Conservation (phyloP, 176 grass and related monocot genomes). For the Aegilops tauschii region DNA sequence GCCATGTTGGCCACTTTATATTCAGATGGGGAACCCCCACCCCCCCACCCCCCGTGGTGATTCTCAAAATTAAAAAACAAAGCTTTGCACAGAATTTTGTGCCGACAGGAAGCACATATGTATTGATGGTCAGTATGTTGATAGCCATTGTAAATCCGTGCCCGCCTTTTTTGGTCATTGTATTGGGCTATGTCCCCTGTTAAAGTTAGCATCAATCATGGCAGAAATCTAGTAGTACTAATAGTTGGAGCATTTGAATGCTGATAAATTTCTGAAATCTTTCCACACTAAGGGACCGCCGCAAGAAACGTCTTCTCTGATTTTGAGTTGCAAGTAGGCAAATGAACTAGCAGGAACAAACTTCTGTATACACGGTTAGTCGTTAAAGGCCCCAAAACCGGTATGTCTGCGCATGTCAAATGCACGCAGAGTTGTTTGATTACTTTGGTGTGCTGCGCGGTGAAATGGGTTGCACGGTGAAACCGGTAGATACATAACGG, state of each 20-base stretch:
- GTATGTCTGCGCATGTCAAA: neutral
- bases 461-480: neutral
- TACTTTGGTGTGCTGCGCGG: neutral
- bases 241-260: neutral
- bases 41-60: too few relatives aligned
- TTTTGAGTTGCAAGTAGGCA: neutral
- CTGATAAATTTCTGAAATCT: neutral
- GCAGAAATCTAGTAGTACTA: neutral
- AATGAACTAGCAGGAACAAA: conserved; percentile 5
- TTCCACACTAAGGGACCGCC: neutral
- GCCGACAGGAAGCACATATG: neutral
- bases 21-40: too few relatives aligned
- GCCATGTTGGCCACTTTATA: too few relatives aligned
- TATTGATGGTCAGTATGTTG: neutral
- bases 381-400: neutral
- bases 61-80: too few relatives aligned
- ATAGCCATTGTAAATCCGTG: neutral
- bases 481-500: neutral
- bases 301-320: neutral
- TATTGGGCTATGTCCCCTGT: neutral
- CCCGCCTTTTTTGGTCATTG: neutral
- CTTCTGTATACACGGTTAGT: neutral
- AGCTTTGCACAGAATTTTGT: neutral
- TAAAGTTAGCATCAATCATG: neutral
- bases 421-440: neutral